Base-by-base conservation (phyloP, 371 early-diverging fungal species). In the Dentiscutata heterogama region DNA sequence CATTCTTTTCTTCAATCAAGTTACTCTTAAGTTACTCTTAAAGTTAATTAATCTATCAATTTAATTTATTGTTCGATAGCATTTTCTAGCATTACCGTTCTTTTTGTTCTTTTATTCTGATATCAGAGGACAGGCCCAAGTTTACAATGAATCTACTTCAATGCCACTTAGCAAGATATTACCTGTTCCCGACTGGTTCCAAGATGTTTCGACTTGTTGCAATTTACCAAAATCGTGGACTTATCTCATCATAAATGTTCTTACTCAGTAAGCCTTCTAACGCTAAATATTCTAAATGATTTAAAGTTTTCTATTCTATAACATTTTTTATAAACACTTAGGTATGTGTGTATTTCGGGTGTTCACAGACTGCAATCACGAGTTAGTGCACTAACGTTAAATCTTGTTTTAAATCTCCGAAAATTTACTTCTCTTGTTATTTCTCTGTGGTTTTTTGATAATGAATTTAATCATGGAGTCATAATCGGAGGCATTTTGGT, bases 391-490 rank as follows among this genome's bases (percentile, higher is more conserved):
- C 86, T 97, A 11, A 96, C 96, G 0, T 85, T 97, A 50, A 96
- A 96, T 79, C 89, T 97, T 22, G 94, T 97, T 7, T 88, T 97
- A 25, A 96, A 94, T 71, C 81, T 97, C 18, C 92, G 97, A 61
- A 97, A 97, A 85, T 93, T 96, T 63, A 90, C 93, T 0, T 94
- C 94, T 31, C 85, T 97, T 46, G 82, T 95, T 35, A 88, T 97
- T 31, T 96, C 96, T 2, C 92, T 96, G n/a, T n/a, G 94, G 35
- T 89, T 94, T 50, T 97, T 97, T 85, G 88, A 93, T 54, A 96
- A 95, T 83, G 88, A 89, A 1, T 93, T 96, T 83, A 92, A 94
- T 0, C 81, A 84, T 3, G 91, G 92, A 39, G 92, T 94, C 79
- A 85, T 89, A 65, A 70, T 90, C 10, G 97, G 97, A 25, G 89